Evolutionary conservation across 352 stramenopile species (phyloP), one percentile per base, ranked within the genome.

Genomic region (Globisporangium barbulae): DNA sequence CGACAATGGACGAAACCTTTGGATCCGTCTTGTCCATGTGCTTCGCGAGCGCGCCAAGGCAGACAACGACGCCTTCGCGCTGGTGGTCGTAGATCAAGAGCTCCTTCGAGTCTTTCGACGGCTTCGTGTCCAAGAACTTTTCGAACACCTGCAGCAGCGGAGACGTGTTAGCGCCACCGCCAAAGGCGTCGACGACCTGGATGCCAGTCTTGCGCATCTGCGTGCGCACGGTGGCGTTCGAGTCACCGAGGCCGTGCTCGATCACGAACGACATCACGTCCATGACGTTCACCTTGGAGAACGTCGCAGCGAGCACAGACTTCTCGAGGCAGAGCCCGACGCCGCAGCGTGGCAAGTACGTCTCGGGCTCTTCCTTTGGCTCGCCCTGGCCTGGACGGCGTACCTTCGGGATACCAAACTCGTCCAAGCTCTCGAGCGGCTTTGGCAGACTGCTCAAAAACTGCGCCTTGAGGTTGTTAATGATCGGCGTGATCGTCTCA

Each of bases 11-110:
- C 15, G 84, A 79, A 3, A 98, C 91, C 66, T 96, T 97, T 3
- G 89, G 84, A 60, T 98, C 90, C 19, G 69, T 83, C 63, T 90
- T 84, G 62, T 88, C 76, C 80, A 98, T 94, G 74, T 97, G 90
- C 73, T 91, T 94, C 22, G 90, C 90, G n/a, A 96, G 63, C 1
- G 87, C 79, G 48, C 91, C 93, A 28, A 98, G 74, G 31, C 93
- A 96, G 19, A 98, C 88, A 15, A 98, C 89, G 8, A 95, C 78
- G 45, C 90, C 91, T 63, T 97, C 91, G 58, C 90, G 89, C 65
- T 97, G 85, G 67, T 94, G 84, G 63, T 98, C 91, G 56, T 92
- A 90, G 25, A 81, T 86, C 19, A 74, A 75, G 37, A 84, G 61
- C 6, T 78, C 73, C 54, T 74, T 75, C 22, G 74, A 48, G 25